Conservation (phyloP, 106 monocot species). For the Allium cepa region DNA sequence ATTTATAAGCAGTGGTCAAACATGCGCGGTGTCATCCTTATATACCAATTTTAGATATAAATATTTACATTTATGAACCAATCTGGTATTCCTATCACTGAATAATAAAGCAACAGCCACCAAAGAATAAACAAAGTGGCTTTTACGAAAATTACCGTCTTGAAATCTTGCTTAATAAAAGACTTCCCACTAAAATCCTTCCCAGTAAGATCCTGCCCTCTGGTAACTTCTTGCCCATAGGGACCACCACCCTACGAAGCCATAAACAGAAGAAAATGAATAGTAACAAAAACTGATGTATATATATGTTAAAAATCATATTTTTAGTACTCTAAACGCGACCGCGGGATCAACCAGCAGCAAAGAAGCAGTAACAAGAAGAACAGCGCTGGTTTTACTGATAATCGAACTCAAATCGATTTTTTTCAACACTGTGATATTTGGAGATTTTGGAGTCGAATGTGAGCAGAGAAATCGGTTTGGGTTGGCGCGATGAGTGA, state of each 20-base stretch:
- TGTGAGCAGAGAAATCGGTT: slow-evolving; percentile 4
- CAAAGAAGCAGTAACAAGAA: slow-evolving; percentile 45
- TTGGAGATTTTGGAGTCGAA: background rate
- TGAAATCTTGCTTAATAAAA: slow-evolving; percentile 88
- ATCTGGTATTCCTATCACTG: too few species aligned
- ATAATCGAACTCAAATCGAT: slow-evolving; percentile 1
- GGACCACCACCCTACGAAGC: slow-evolving; percentile 69
- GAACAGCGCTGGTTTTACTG: slow-evolving; percentile 8
- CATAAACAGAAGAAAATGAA: background rate
- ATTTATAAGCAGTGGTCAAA: too few species aligned
- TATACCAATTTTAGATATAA: too few species aligned
- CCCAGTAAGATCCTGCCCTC: slow-evolving; percentile 90
- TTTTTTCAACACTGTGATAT: background rate
- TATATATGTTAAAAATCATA: background rate
- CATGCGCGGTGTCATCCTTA: too few species aligned
- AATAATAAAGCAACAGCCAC: too few species aligned
- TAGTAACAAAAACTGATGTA: background rate
- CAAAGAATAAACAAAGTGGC: too few species aligned
- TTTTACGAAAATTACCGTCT: slow-evolving; percentile 42
- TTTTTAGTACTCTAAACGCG: slow-evolving; percentile 46
- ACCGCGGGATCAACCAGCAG: slow-evolving; percentile 52
- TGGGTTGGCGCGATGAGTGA: background rate
- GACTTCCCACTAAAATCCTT: slow-evolving; percentile 93
- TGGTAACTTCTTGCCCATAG: slow-evolving; percentile 76
- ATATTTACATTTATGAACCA: too few species aligned